Base-by-base conservation (phyloP, 371 early-diverging fungal genomes). In the Encephalitozoon romaleae region DNA sequence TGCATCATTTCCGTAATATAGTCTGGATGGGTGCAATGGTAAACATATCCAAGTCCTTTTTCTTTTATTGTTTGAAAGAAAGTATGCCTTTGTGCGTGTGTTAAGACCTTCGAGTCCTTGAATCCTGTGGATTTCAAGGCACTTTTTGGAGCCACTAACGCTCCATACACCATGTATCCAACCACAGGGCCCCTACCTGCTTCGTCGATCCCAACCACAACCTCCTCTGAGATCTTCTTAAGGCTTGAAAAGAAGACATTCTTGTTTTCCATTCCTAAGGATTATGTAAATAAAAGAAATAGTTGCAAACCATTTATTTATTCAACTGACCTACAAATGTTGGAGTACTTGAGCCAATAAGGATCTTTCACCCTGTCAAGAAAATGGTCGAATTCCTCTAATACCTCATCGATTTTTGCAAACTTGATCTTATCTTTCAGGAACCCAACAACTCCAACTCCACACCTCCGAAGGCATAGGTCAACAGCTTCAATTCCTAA, bases 121-220 rank as follows among this genome's bases (percentile, higher is more conserved):
- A 75, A 81, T 18, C 59, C 38, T 25, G 12, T 45, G 18, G 28
- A 41, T 4, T 71, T 59, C 52, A 34, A 9, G 1, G 21, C 38
- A 47, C 15, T 26, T 21, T 59, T 55, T 42, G 45, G 25, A n/a
- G 63, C 21, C 49, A 79, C 70, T 34, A 81, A 65, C 2, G 70
- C 49, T 2, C 75, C 75, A 78, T 85, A 86, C 9, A 86, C 86
- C 76, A 86, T 74, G 11, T 79, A 76, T 1, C 92, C 93, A 0
- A 98, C 87, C 3, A 96, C 95, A 3, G 99, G 98, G 0, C 99
- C 99, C 47, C 98, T 85, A 12, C 99, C 99, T 11, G 98, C 99
- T 79, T 99, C 98, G 83, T 99, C 98, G 0, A 99, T 92, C 12
- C 99, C 98, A 43, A 96, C 67, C 30, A 78, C 70, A 34, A 82